Evolutionary conservation across 495 filamentous ascomycete genomes (phyloP), one percentile per base, ranked within the genome.

Genomic region (Daldinia vernicosa): DNA sequence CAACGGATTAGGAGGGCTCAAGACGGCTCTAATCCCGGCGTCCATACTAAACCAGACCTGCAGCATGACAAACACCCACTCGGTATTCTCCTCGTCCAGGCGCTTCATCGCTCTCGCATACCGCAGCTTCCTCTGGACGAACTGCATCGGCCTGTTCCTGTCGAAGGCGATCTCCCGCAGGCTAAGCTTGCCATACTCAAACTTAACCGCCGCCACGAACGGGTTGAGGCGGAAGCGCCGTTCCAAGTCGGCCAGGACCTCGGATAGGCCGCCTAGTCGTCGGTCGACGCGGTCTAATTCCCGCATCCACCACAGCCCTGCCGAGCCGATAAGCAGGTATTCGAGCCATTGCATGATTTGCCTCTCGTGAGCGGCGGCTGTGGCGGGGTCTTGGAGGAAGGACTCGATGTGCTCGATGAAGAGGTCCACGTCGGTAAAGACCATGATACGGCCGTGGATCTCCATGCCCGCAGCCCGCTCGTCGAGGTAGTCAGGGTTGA

Each of bases 1-100:
- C 9, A 1, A 4, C 17, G 43, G 43, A 3, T 1, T 4, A 4
- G 43, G 43, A 0, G 43, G 43, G 43, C 43, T 4, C 8, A 47
- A 47, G 19, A 47, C 11, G 4, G 17, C 43, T 1, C 43, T 22
- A 1, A 47, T 6, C 0, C 24, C 43, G 19, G 24, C 17, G 43
- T 47, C 43, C 43, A 47, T 47, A 3, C 43, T 47, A 9, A 47
- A 47, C 43, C 43, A 47, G 43, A 47, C 14, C 43, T 47, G 43
- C 0, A 47, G 43, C 43, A 47, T 47, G 6, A 47, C 43, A 24
- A 47, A 47, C 43, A 47, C 7, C 43, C 43, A 47, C 43, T 47
- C 43, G 9, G 15, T 1, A 8, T 24, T 5, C 0, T 24, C 3
- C 43, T 24, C 43, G 6, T 47, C 43, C 17, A 47, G 6, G 17